These are phyloP conservation scores for Daedaleopsis sinensis DNA, from an alignment of 768 basidiomycete species.

Conservation along the genomic window DNA sequence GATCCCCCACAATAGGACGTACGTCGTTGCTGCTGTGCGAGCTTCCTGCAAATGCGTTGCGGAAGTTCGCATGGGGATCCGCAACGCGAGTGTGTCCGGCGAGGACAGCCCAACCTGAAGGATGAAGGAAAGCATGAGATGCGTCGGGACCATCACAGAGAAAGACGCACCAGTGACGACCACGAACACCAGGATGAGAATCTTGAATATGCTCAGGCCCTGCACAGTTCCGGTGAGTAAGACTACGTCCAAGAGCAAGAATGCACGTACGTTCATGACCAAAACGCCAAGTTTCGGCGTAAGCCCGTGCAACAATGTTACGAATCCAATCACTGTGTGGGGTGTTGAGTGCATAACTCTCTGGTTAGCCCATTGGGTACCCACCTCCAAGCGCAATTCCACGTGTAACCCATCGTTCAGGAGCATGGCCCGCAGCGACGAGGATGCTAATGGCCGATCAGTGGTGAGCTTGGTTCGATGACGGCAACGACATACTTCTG, in stretches of 20 bases:
- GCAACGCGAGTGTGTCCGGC: constrained; percentile 56
- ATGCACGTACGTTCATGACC: constrained; percentile 53
- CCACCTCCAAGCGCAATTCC: constrained; percentile 61
- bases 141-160: no score
- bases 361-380: not conserved
- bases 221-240: constrained; percentile 25
- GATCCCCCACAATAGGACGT: no score
- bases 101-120: constrained; percentile 58
- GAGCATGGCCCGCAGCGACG: constrained; percentile 32
- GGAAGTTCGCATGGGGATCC: constrained; percentile 62
- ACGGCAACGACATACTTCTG: constrained; percentile 24
- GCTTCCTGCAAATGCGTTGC: constrained; percentile 57
- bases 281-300: constrained; percentile 50
- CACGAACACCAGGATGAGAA: constrained; percentile 54
- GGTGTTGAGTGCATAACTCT: not conserved
- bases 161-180: constrained; percentile 46
- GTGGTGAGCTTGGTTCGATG: not conserved
- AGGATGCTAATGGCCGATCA: constrained; percentile 44
- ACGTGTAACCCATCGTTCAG: constrained; percentile 51
- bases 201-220: constrained; percentile 57
- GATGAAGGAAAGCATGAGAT: not conserved
- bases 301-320: constrained; percentile 54
- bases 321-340: constrained; percentile 49
- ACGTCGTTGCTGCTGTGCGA: constrained; percentile 54
- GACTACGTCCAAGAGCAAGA: constrained; percentile 34